Percentiles rank a stretch among this genome's conserved stretches.
These are phyloP conservation scores for Penicillium sclerotiorum DNA, from an alignment of 2,329 filamentous ascomycete species.

Conservation along the genomic window DNA sequence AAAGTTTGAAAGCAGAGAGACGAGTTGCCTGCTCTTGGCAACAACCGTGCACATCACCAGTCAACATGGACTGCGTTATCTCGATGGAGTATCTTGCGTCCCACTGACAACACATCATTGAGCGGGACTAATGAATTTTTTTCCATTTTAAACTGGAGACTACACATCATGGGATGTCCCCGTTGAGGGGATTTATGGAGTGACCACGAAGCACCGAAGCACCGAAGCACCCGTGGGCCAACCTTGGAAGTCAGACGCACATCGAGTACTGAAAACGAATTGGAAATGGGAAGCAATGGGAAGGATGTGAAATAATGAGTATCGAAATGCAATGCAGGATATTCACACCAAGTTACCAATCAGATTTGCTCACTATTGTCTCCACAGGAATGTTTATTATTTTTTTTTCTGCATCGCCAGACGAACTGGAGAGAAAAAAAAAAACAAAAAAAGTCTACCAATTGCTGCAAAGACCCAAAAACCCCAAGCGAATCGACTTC, in stretches of 20 bases:
- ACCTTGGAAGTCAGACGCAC: too few relatives aligned
- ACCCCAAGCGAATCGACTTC: too few relatives aligned
- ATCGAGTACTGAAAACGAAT: too few relatives aligned
- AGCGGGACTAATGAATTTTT: too few relatives aligned
- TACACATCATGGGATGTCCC: too few relatives aligned
- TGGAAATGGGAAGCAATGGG: neutral
- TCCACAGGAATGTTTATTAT: too few relatives aligned
- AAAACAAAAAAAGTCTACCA: neutral
- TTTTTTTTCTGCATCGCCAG: too few relatives aligned
- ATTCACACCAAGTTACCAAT: neutral
- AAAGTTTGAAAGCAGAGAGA: neutral
- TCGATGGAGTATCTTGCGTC: neutral
- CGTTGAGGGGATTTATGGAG: neutral
- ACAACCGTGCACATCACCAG: neutral
- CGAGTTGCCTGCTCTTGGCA: neutral
- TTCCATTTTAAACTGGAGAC: neutral
- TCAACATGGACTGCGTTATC: neutral
- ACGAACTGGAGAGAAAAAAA: neutral
- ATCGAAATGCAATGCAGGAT: conserved; percentile 1
- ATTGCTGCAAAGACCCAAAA: too few relatives aligned
- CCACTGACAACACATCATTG: conserved; percentile 8
- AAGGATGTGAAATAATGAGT: conserved; percentile 6
- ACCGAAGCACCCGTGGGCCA: too few relatives aligned
- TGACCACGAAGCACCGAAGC: too few relatives aligned
- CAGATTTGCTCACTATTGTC: neutral